Evolutionary conservation across 257 asterid species (phyloP).

Genomic region (Petunia secreta): DNA sequence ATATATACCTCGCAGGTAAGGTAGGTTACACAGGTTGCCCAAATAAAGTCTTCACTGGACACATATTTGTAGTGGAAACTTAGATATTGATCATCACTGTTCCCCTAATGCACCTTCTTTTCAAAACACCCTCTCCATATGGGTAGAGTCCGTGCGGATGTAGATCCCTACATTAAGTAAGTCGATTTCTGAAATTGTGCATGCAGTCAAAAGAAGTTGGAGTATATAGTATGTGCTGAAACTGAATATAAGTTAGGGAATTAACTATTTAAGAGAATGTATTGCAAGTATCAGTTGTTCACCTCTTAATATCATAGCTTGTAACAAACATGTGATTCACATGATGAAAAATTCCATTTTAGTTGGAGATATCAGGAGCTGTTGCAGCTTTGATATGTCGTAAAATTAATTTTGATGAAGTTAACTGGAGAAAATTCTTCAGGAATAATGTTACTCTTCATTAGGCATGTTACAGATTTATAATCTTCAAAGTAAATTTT

Average conservation of each 20-base stretch:
- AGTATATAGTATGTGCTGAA: neutral
- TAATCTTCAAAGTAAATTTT: neutral
- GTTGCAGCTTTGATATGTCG: conserved; percentile 2
- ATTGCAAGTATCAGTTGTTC: neutral
- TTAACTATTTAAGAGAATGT: neutral
- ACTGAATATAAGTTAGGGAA: conserved; percentile 17
- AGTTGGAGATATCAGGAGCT: conserved; percentile 10
- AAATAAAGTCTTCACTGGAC: neutral
- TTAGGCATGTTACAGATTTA: conserved; percentile 15
- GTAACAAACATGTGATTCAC: neutral
- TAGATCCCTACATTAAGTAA: neutral
- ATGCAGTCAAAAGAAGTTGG: conserved; percentile 12
- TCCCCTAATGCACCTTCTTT: neutral
- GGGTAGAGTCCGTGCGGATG: neutral
- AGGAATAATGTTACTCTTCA: conserved; percentile 1
- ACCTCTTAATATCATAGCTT: neutral
- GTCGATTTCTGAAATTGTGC: conserved; percentile 14
- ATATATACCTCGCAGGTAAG: neutral
- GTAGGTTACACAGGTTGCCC: neutral
- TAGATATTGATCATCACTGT: neutral
- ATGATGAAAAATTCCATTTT: neutral
- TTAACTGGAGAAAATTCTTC: neutral
- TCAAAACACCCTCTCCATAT: conserved; percentile 7
- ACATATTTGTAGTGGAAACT: neutral
- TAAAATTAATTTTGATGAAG: conserved; percentile 4